Evolutionary conservation across 164 flowering plant genomes (phyloP).

Genomic region (Aristolochia californica): DNA sequence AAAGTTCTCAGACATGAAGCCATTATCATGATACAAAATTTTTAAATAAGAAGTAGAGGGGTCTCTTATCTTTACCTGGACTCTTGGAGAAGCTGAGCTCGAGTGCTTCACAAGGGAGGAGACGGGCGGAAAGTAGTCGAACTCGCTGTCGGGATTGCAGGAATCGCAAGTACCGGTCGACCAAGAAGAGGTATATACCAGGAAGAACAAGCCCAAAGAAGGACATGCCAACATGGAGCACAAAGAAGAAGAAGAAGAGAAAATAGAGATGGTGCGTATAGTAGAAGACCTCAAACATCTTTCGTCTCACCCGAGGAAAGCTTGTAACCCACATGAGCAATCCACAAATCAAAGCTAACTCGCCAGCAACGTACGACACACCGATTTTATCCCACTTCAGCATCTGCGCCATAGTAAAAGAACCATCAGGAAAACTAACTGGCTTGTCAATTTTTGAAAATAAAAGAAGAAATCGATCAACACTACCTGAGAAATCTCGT

Average conservation of each 20-base stretch:
- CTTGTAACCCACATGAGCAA: constrained; percentile 60
- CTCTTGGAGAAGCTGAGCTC: constrained; percentile 75
- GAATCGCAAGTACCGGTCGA: constrained; percentile 71
- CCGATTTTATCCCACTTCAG: constrained; percentile 40
- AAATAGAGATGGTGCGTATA: constrained; percentile 74
- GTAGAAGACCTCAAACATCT: constrained; percentile 70
- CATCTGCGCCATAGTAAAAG: no score
- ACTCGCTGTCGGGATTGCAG: constrained; percentile 54
- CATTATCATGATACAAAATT: no score
- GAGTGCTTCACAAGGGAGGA: constrained; percentile 49
- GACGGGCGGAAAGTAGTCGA: constrained; percentile 48
- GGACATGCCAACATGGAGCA: constrained; percentile 56
- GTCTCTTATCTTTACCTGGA: no score
- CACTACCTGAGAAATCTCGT: constrained; percentile 6
- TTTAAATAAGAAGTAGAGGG: no score
- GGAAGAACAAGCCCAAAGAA: constrained; percentile 61
- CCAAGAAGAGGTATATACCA: constrained; percentile 67
- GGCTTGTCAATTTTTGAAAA: no score
- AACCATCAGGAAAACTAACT: no score
- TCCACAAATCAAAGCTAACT: constrained; percentile 46
- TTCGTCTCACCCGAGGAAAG: constrained; percentile 40
- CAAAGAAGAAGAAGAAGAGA: constrained; percentile 57
- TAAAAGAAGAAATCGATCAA: no score
- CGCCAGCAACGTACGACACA: constrained; percentile 66
- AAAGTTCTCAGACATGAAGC: no score